phyloP scores from a whole-genome alignment of 2,329 filamentous ascomycete species.

The Thielaviopsis populi region DNA sequence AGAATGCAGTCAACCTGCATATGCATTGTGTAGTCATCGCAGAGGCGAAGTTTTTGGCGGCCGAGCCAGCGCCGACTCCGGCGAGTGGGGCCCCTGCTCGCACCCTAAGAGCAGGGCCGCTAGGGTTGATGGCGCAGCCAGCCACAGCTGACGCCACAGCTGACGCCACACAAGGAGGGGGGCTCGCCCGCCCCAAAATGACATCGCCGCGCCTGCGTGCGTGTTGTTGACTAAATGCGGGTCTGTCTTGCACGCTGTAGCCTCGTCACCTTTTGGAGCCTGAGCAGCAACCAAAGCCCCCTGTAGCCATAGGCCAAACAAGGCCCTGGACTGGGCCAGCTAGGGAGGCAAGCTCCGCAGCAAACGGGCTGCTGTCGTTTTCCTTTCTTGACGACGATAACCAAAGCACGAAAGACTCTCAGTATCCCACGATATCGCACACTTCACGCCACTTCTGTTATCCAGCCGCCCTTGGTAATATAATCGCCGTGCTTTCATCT shows the following conservation, averaged over 20 bases:
- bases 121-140: not conserved
- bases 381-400: not conserved
- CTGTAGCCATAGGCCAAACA: constrained; percentile 3
- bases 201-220: constrained; percentile 10
- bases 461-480: not conserved
- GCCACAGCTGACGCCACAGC: not conserved
- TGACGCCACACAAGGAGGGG: constrained; percentile 4
- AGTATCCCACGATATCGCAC: not conserved
- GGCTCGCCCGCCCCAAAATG: not conserved
- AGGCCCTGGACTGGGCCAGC: not conserved
- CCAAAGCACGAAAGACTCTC: no score
- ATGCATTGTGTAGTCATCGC: not conserved
- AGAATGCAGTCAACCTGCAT: not conserved
- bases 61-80: constrained; percentile 8
- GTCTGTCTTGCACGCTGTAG: constrained; percentile 9
- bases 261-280: constrained; percentile 16
- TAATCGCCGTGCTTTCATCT: not conserved
- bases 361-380: not conserved
- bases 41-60: not conserved
- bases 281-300: constrained; percentile 2
- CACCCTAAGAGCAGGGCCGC: not conserved
- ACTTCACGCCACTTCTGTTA: not conserved
- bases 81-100: not conserved
- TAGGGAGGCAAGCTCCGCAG: not conserved
- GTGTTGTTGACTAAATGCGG: constrained; percentile 4